Percentiles rank a stretch among this genome's conserved stretches.
Evolutionary conservation across 2,329 filamentous ascomycete species (phyloP).

Genomic region (Calonectria montana): DNA sequence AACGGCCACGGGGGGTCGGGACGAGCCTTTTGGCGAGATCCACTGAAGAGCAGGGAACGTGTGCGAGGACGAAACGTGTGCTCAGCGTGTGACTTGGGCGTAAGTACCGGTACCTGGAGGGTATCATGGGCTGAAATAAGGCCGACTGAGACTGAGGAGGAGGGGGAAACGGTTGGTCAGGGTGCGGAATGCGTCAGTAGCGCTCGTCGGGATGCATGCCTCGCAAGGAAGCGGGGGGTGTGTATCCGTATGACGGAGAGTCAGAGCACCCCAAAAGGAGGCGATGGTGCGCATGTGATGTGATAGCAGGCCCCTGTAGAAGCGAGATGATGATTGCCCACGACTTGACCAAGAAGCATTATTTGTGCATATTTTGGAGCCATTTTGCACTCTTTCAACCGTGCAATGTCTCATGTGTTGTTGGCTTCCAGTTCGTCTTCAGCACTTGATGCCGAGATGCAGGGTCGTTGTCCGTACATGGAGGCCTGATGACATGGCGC

Average conservation of each 20-base stretch:
- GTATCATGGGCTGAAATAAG: conserved; percentile 16
- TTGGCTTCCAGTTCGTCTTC: conserved; percentile 1
- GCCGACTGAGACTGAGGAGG: neutral
- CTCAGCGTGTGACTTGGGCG: conserved; percentile 5
- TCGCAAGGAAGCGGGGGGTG: conserved; percentile 17
- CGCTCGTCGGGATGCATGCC: conserved; percentile 21
- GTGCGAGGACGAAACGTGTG: conserved; percentile 3
- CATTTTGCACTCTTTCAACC: neutral
- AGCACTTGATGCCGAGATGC: neutral
- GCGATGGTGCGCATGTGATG: conserved; percentile 25
- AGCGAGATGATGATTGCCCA: conserved; percentile 18
- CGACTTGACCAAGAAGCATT: neutral
- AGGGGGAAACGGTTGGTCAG: conserved; percentile 16
- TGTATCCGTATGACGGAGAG: neutral
- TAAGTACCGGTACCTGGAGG: conserved; percentile 25
- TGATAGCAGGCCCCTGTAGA: conserved; percentile 16
- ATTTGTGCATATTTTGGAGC: neutral
- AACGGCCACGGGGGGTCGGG: conserved; percentile 19
- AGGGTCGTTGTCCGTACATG: conserved; percentile 2
- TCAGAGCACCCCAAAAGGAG: conserved; percentile 5
- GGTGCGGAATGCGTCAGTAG: conserved; percentile 20
- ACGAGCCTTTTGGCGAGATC: conserved; percentile 20
- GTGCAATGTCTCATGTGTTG: conserved; percentile 1
- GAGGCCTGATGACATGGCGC: neutral
- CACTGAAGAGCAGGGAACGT: conserved; percentile 3